Conservation (phyloP, 148 eudicot genomes). For the Spergularia marina region DNA sequence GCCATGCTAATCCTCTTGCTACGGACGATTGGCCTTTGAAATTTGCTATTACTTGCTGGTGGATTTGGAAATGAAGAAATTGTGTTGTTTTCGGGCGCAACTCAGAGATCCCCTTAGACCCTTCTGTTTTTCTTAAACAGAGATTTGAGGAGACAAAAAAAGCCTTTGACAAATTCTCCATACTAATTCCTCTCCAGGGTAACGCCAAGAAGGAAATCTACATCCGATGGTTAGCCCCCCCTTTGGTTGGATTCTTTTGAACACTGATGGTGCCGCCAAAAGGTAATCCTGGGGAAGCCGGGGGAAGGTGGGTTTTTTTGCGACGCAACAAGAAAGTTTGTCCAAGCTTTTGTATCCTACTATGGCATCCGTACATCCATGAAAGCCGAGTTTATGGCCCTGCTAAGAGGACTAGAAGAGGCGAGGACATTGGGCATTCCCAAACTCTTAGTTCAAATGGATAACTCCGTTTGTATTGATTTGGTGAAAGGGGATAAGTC, state of each 20-base stretch:
- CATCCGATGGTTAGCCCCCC: no score
- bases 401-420: not conserved
- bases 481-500: not conserved
- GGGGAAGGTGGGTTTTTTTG: not conserved
- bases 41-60: not conserved
- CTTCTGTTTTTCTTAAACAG: no score
- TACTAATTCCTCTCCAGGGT: no score
- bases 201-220: no score
- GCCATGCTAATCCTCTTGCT: not conserved
- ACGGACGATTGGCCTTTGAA: not conserved
- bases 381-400: not conserved
- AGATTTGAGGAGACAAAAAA: no score
- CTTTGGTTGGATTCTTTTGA: not conserved
- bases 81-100: not conserved
- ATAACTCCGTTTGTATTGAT: not conserved
- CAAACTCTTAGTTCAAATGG: not conserved
- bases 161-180: no score
- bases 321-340: no score
- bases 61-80: not conserved
- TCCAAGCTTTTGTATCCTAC: not conserved
- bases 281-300: not conserved
- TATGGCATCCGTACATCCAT: not conserved
- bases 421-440: not conserved
- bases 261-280: not conserved
- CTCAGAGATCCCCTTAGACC: not conserved